These are phyloP conservation scores for Melampsora abietis-canadensis DNA, from an alignment of 1,284 basidiomycete species.

Conservation along the genomic window DNA sequence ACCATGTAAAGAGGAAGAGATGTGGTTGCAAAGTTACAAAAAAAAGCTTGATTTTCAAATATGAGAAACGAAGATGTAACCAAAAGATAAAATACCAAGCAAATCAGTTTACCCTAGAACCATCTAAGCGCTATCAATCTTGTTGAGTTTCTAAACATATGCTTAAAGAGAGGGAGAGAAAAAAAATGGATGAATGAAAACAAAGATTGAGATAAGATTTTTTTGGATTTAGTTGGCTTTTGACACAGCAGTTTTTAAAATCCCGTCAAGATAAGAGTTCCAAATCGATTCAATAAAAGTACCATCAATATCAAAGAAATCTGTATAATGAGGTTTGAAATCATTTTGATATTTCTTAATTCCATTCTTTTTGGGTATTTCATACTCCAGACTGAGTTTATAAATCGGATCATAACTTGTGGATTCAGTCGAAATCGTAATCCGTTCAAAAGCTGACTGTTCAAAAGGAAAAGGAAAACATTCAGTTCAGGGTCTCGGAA, in stretches of 20 bases:
- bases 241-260: slow-evolving; percentile 28
- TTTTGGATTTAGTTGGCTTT: slow-evolving; percentile 3
- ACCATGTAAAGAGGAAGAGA: no score
- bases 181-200: no score
- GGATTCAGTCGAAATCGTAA: slow-evolving; percentile 18
- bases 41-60: no score
- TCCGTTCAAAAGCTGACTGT: slow-evolving; percentile 5
- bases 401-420: slow-evolving; percentile 23
- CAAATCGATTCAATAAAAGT: slow-evolving; percentile 25
- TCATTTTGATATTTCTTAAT: slow-evolving; percentile 17
- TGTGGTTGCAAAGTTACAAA: no score
- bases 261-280: slow-evolving; percentile 25
- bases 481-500: neutral
- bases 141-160: no score
- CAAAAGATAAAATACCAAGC: no score
- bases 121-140: no score
- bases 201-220: no score
- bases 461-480: neutral
- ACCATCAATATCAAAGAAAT: slow-evolving; percentile 38
- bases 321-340: slow-evolving; percentile 28
- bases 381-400: slow-evolving; percentile 15
- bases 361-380: slow-evolving; percentile 20
- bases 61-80: no score
- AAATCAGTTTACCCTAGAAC: no score
- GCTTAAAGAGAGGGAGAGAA: no score